Evolutionary conservation across 139 green algal species (phyloP).

Genomic region (Spirogloea muscicola): DNA sequence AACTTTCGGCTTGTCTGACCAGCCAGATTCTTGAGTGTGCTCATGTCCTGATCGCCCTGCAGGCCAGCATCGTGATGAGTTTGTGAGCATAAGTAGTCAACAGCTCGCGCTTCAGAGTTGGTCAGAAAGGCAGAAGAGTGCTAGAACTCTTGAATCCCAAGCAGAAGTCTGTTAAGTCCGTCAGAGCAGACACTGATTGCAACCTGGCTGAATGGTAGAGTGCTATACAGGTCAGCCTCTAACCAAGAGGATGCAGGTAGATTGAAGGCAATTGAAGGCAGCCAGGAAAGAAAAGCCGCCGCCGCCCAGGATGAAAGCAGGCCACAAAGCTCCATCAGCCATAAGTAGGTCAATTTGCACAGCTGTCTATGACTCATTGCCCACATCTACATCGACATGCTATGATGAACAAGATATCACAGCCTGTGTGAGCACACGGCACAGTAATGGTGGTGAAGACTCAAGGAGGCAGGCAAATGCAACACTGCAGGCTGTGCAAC

Average conservation of each 20-base stretch:
- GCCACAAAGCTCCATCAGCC: too few species aligned
- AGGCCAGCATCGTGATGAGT: neutral
- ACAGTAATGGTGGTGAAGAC: too few species aligned
- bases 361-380: neutral
- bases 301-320: too few species aligned
- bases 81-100: neutral
- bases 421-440: too few species aligned
- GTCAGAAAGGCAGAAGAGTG: neutral
- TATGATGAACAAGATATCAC: neutral
- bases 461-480: too few species aligned
- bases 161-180: neutral
- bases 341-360: neutral
- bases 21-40: conserved; percentile 9
- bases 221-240: too few species aligned
- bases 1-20: conserved; percentile 28
- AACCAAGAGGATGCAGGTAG: too few species aligned
- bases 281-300: too few species aligned
- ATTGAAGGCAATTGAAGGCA: too few species aligned
- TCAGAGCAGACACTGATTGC: neutral
- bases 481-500: too few species aligned
- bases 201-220: too few species aligned
- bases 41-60: neutral
- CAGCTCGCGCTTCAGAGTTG: neutral
- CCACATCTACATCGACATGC: neutral
- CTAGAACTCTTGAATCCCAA: neutral